These are phyloP conservation scores for Kwoniella mangroviensis DNA, from an alignment of 768 basidiomycete species.

Conservation along the genomic window DNA sequence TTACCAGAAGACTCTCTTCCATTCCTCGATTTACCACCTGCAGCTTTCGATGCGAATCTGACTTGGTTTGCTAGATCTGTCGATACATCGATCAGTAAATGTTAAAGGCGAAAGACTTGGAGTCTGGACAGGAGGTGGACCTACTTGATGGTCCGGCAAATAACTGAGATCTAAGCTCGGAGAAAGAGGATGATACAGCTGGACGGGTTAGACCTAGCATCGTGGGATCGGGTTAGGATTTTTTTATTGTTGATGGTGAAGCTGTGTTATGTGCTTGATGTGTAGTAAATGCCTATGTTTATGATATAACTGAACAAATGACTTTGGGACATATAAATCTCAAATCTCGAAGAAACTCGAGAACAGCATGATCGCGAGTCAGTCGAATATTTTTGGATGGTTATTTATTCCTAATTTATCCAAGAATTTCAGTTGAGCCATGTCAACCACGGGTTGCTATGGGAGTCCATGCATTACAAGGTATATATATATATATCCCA, in stretches of 20 bases:
- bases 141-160: constrained; percentile 49
- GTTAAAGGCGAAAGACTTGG: not conserved
- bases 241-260: too few species aligned
- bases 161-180: constrained; percentile 37
- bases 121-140: constrained; percentile 1
- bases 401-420: constrained; percentile 23
- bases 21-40: constrained; percentile 91
- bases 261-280: too few species aligned
- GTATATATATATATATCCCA: not conserved
- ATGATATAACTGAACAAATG: too few species aligned
- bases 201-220: constrained; percentile 15
- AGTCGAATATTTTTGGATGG: constrained; percentile 19
- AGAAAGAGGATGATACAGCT: not conserved
- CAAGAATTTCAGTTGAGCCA: constrained; percentile 21
- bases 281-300: too few species aligned
- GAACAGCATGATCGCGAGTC: not conserved
- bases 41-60: constrained; percentile 93
- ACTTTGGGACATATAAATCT: too few species aligned
- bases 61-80: constrained; percentile 56
- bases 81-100: not conserved
- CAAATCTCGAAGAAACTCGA: not conserved
- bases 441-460: too few species aligned
- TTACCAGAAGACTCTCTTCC: constrained; percentile 91
- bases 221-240: not conserved
- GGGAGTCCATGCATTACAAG: not conserved